phyloP scores from a whole-genome alignment of 805 yeast genomes.

The Isabelozyma gotoi region DNA sequence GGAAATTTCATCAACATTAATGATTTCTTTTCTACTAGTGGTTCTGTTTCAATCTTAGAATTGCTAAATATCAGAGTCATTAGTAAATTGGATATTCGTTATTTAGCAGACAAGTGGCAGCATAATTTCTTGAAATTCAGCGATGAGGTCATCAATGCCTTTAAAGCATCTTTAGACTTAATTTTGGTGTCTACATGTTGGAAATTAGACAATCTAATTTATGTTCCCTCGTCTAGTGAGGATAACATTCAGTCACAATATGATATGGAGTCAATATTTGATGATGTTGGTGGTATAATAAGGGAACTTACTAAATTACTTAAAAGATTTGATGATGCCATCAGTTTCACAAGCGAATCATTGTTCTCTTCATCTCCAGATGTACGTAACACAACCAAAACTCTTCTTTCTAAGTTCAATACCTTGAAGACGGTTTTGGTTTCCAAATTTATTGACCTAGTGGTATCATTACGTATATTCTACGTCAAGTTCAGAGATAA shows the following conservation, averaged over 20 bases:
- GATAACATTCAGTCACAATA: slow-evolving; percentile 15
- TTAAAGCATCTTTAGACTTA: slow-evolving; percentile 23
- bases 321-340: slow-evolving; percentile 6
- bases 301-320: slow-evolving; percentile 2
- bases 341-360: slow-evolving; percentile 1
- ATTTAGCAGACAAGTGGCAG: slow-evolving; percentile 20
- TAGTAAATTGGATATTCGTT: slow-evolving; percentile 17
- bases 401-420: slow-evolving; percentile 19
- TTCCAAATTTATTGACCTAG: slow-evolving; percentile 29
- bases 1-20: slow-evolving; percentile 9
- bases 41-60: slow-evolving; percentile 6
- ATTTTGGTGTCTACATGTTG: slow-evolving; percentile 26
- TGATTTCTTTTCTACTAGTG: slow-evolving; percentile 3
- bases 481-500: slow-evolving; percentile 23
- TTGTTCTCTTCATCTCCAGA: slow-evolving; percentile 4
- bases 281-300: slow-evolving; percentile 15
- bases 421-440: slow-evolving; percentile 21
- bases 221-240: slow-evolving; percentile 16
- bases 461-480: slow-evolving; percentile 33
- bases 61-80: slow-evolving; percentile 16
- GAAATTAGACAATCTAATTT: slow-evolving; percentile 34
- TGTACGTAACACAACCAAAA: slow-evolving; percentile 1
- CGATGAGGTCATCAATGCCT: slow-evolving; percentile 10
- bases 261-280: slow-evolving; percentile 23
- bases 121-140: slow-evolving; percentile 13